Evolutionary conservation across 148 eudicot genomes (phyloP).

Genomic region (Drosera capensis): DNA sequence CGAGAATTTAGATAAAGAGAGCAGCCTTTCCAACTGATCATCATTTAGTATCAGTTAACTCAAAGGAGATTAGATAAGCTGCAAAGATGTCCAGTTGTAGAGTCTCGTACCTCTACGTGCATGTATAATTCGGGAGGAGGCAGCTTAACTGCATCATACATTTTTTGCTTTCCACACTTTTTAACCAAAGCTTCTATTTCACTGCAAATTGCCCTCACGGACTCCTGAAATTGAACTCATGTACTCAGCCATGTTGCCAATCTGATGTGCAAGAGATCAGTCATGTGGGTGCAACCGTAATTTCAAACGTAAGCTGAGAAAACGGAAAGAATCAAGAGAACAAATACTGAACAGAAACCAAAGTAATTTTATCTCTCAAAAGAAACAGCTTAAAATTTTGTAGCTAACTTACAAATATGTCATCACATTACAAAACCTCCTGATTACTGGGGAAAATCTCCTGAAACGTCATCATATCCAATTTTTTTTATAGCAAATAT

Average conservation of each 20-base stretch:
- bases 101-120: conserved; percentile 59
- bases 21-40: too few relatives aligned
- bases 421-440: too few relatives aligned
- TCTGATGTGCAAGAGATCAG: conserved; percentile 3
- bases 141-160: conserved; percentile 81
- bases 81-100: not conserved
- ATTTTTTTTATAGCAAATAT: too few relatives aligned
- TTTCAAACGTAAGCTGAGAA: too few relatives aligned
- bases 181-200: conserved; percentile 68
- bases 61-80: not conserved
- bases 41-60: not conserved
- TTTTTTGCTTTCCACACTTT: conserved; percentile 86
- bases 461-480: too few relatives aligned
- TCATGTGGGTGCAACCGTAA: not conserved
- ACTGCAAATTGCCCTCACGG: conserved; percentile 64
- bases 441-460: too few relatives aligned
- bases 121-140: conserved; percentile 81
- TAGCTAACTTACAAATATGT: too few relatives aligned
- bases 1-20: not conserved
- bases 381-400: too few relatives aligned
- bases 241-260: not conserved
- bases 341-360: too few relatives aligned
- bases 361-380: too few relatives aligned
- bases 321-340: too few relatives aligned
- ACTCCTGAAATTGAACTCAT: conserved; percentile 31